Evolutionary conservation across 495 filamentous ascomycete genomes (phyloP).

Genomic region (Xylona heveae): DNA sequence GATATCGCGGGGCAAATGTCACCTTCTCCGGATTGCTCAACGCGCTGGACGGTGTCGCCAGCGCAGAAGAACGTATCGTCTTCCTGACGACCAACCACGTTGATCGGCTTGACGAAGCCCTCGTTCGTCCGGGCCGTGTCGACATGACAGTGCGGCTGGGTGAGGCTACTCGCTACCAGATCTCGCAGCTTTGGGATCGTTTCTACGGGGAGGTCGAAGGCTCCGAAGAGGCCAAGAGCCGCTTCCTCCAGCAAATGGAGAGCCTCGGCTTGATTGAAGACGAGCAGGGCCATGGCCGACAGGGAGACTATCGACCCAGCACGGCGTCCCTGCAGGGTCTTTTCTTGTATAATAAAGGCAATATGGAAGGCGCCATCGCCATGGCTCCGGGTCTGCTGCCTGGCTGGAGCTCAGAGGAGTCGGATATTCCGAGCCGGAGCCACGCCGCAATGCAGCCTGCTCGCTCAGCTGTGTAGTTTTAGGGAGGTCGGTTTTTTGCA

Average conservation of each 20-base stretch:
- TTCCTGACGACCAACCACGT: conserved; percentile 94
- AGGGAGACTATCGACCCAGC: conserved; percentile 34
- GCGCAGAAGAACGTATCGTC: conserved; percentile 78
- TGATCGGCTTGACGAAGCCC: conserved; percentile 66
- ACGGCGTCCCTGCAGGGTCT: conserved; percentile 81
- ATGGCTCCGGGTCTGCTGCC: conserved; percentile 52
- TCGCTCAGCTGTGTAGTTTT: no score
- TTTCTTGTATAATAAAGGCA: conserved; percentile 82
- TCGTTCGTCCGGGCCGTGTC: conserved; percentile 78
- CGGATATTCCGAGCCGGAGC: no score
- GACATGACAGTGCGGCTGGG: conserved; percentile 86
- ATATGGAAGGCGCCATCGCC: conserved; percentile 67
- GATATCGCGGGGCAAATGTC: conserved; percentile 75
- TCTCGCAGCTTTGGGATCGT: conserved; percentile 73
- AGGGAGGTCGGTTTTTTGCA: no score
- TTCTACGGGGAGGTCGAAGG: conserved; percentile 64
- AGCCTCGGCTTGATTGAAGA: conserved; percentile 24
- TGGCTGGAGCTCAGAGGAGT: no score
- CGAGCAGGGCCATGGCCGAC: conserved; percentile 19
- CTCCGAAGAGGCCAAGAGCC: conserved; percentile 26
- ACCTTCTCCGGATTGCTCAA: conserved; percentile 91
- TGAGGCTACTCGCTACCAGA: conserved; percentile 68
- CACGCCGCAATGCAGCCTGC: no score
- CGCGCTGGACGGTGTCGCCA: conserved; percentile 85
- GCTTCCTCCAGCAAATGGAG: conserved; percentile 26